A percentile compares a stretch with the other conserved stretches of the same genome.
Evolutionary conservation across 78 protist genomes (phyloP).

Genomic region (Dictyostelium purpureum): DNA sequence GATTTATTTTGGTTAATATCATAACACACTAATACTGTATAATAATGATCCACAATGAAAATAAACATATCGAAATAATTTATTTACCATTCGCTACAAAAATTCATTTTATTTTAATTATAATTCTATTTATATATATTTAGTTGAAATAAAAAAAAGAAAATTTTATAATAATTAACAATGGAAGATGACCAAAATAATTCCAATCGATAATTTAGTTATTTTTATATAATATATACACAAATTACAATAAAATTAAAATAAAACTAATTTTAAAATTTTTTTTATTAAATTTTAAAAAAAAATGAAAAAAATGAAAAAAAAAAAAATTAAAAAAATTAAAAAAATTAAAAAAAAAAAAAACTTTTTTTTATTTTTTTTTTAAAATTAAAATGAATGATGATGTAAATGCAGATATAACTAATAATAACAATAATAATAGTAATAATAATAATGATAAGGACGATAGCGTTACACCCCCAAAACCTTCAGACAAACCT

Average conservation of each 20-base stretch:
- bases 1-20: too few relatives aligned
- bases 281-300: neutral
- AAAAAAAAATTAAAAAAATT: neutral
- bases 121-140: too few relatives aligned
- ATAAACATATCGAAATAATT: neutral
- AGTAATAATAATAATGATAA: neutral
- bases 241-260: neutral
- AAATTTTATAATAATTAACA: too few relatives aligned
- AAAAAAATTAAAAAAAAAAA: neutral
- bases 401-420: neutral
- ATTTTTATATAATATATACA: too few relatives aligned
- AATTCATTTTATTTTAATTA: constrained; percentile 33
- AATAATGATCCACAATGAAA: neutral
- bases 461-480: neutral
- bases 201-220: too few relatives aligned
- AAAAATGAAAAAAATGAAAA: neutral
- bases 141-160: too few relatives aligned
- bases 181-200: too few relatives aligned
- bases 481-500: neutral
- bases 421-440: neutral
- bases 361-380: neutral
- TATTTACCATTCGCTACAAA: constrained; percentile 65
- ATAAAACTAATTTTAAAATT: too few relatives aligned
- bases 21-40: neutral
- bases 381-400: neutral